Base-by-base conservation (phyloP, 805 yeast species). In the Barnettozyma salicaria region DNA sequence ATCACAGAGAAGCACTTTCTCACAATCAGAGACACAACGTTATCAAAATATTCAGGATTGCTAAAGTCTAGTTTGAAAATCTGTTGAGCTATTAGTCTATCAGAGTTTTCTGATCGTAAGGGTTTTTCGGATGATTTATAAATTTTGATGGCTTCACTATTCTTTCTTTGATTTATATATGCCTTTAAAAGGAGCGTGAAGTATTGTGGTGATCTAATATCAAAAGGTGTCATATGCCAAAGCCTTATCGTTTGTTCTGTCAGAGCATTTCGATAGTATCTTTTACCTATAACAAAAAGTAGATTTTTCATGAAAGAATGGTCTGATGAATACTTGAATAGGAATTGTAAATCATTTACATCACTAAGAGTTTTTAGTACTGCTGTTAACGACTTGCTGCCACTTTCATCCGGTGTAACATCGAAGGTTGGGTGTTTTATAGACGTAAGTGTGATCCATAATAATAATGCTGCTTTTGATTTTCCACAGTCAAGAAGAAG, bases 181-280 rank as follows among this genome's bases (percentile, higher is more conserved):
- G 21, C 7, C 27, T 25, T 25, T 6, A 36, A 14, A n/a, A 25
- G n/a, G 4, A 29, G 19, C 16, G 25, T 12, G 8, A 34, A 18
- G 9, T 14, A 22, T 1, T 23, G 13, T 5, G 23, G 10, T n/a
- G 43, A n/a, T 14, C 24, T 33, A 4, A 32, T 17, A 10, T 18
- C 4, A 4, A 28, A 7, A n/a, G 43, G 43, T 2, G 40, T 40
- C 2, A 33, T 14, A 19, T 40, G n/a, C 40, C 40, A 40, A 5
- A 40, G 26, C 13, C 31, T 19, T 14, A 19, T 16, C 7, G 31
- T 28, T 13, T 34, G 38, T 13, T 22, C 30, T 17, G 25, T 30
- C 4, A 16, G 13, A 10, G 30, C 32, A 11, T 26, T 16, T 12
- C 11, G 22, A 25, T 11, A 6, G 24, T 19, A 39, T 16, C 19